Evolutionary conservation across 164 flowering plant genomes (phyloP), one percentile per base, ranked within the genome.

Genomic region (Kalanchoe fedtschenkoi): DNA sequence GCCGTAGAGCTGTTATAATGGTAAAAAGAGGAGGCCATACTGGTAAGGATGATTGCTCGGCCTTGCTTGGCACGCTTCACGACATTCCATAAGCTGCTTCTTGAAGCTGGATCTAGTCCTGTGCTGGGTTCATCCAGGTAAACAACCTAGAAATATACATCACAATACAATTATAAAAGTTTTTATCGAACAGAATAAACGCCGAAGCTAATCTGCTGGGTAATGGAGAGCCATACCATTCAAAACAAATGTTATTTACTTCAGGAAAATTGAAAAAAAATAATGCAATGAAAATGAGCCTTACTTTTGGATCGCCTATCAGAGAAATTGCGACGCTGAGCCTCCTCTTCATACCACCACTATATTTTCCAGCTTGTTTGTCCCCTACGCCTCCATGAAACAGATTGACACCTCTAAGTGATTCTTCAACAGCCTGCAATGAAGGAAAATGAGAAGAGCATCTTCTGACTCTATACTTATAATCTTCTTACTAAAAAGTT

Each of bases 271-370:
- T n/a, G n/a, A n/a, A n/a, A n/a, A n/a, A n/a, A n/a, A n/a, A n/a
- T n/a, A n/a, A n/a, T 13, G 26, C 24, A 44, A 5, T 6, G 68
- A 33, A 61, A 2, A 1, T 30, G 5, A 32, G 33, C 44, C 77
- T 43, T 82, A 92, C 98, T 74, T 85, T 89, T 63, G 98, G 98
- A 78, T 89, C 85, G 35, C 98, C 97, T 44, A 93, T 93, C 58
- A 93, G 77, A 30, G 98, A 93, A 72, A 93, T 89, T 39, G 97
- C 96, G 57, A 89, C 97, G 70, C 96, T 93, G 19, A 93, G 97
- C 85, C 98, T 83, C 77, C 98, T 85, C 82, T 93, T 93, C 97
- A 93, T 93, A 26, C 97, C 98, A 59, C 98, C 98, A 74, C 98
- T 93, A 61, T 88, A 89, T 72, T 83, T 88, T 39, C 95, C 95